Evolutionary conservation across 345 rosid genomes (phyloP).

Genomic region (Syzygium aromaticum): DNA sequence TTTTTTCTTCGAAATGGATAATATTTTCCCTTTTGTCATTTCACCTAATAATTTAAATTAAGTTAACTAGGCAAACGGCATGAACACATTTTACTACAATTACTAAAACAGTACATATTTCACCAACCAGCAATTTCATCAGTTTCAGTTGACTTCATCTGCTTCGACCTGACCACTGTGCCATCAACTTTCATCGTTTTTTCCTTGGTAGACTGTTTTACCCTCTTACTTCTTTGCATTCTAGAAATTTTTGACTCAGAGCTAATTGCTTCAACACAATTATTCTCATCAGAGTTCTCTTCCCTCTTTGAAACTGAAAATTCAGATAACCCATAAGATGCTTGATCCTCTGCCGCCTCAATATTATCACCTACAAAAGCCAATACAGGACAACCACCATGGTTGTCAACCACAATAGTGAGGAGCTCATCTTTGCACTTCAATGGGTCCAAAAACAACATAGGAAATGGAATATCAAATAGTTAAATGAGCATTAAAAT

Average conservation of each 20-base stretch:
- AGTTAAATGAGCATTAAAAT: neutral
- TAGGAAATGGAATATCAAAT: neutral
- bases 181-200: slow-evolving; percentile 15
- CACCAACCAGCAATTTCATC: slow-evolving; percentile 23
- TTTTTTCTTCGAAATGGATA: slow-evolving; percentile 18
- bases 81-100: neutral
- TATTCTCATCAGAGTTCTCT: slow-evolving; percentile 6
- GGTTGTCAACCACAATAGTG: slow-evolving; percentile 30
- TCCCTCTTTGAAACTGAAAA: slow-evolving; percentile 17
- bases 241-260: slow-evolving; percentile 23
- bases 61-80: neutral
- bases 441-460: neutral
- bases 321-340: slow-evolving; percentile 14
- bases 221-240: slow-evolving; percentile 24
- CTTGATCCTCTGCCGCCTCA: slow-evolving; percentile 11
- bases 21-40: slow-evolving; percentile 22
- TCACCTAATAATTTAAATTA: neutral
- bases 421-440: neutral
- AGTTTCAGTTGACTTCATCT: slow-evolving; percentile 22
- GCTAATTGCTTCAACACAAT: slow-evolving; percentile 12
- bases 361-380: neutral
- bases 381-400: neutral
- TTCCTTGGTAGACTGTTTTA: slow-evolving; percentile 19
- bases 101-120: neutral
- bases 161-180: slow-evolving; percentile 10